Conservation (phyloP, 2,329 filamentous ascomycete species). For the Rhinocladiella similis region DNA sequence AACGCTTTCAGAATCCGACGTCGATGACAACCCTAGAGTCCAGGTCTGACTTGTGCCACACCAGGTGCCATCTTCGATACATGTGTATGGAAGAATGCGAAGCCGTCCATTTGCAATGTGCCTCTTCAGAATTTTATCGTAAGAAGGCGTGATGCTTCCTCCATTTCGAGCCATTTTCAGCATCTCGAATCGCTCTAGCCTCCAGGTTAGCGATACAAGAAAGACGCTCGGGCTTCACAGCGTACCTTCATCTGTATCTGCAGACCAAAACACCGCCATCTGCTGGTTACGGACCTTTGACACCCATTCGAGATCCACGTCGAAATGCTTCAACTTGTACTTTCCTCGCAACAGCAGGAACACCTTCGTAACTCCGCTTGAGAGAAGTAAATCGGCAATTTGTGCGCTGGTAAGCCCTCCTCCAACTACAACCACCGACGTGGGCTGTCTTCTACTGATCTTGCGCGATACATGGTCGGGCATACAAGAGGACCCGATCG, state of each 20-base stretch:
- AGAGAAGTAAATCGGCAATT: conserved; percentile 66
- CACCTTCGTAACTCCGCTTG: conserved; percentile 65
- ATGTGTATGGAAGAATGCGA: conserved; percentile 59
- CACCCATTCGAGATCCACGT: conserved; percentile 75
- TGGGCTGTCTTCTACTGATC: conserved; percentile 46
- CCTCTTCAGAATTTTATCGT: conserved; percentile 64
- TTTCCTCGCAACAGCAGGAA: conserved; percentile 67
- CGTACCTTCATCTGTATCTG: conserved; percentile 61
- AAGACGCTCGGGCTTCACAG: conserved; percentile 29
- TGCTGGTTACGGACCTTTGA: conserved; percentile 78
- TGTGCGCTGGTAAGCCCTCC: conserved; percentile 78
- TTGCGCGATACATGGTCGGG: conserved; percentile 53
- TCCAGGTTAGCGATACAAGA: not conserved
- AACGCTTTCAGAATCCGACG: conserved; percentile 52
- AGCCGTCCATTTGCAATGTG: conserved; percentile 56
- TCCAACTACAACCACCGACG: conserved; percentile 67
- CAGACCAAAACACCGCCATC: conserved; percentile 75
- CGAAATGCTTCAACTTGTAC: conserved; percentile 69
- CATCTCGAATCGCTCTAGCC: conserved; percentile 63
- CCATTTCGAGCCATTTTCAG: conserved; percentile 67
- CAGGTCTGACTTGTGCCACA: conserved; percentile 44
- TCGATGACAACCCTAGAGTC: conserved; percentile 47
- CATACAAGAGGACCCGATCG: conserved; percentile 53
- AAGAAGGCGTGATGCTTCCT: conserved; percentile 72
- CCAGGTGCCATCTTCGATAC: conserved; percentile 53